Base-by-base conservation (phyloP, 345 rosid species). In the Dimocarpus longan region DNA sequence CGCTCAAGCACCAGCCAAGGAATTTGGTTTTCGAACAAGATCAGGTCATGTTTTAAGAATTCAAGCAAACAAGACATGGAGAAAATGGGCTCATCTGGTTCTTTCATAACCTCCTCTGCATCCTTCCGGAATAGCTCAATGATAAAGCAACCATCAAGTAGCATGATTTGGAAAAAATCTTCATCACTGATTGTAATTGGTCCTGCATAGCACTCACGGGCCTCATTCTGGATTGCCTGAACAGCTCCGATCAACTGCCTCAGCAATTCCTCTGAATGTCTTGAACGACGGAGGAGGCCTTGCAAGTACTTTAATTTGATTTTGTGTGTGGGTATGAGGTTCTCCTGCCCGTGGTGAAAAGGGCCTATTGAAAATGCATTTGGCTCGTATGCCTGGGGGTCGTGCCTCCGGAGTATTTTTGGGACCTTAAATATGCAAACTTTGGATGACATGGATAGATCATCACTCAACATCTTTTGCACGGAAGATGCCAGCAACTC, bases 311-410 rank as follows among this genome's bases (percentile, higher is more conserved):
- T 66, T 28, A 79, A n/a, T 57, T 86, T 79, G 21, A 83, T n/a
- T 74, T 78, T 70, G 7, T 85, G 50, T 0, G 79, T 68, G 0
- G 59, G 9, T 60, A 13, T 8, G 62, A 65, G 40, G 0, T 70
- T n/a, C 0, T 19, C 7, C 13, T 28, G 10, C 22, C 66, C 59
- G 46, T 56, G 74, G 79, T 76, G 79, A 71, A 68, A 78, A 8
- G 88, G 88, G 6, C 86, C 86, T 2, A 85, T 75, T 1, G 88
- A 80, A 40, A 82, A 82, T 24, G 78, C 81, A 26, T 68, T 75
- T 44, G 85, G 88, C 39, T 46, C 8, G 66, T 78, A 85, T 2
- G 85, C 85, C 3, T 9, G 73, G 24, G 64, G 9, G 3, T 54
- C 79, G 44, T 79, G 84, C 73, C 81, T 48, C 21, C 8, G 26